These are phyloP conservation scores for Carex parvula DNA, from an alignment of 176 grass and related monocot genomes.

Conservation along the genomic window DNA sequence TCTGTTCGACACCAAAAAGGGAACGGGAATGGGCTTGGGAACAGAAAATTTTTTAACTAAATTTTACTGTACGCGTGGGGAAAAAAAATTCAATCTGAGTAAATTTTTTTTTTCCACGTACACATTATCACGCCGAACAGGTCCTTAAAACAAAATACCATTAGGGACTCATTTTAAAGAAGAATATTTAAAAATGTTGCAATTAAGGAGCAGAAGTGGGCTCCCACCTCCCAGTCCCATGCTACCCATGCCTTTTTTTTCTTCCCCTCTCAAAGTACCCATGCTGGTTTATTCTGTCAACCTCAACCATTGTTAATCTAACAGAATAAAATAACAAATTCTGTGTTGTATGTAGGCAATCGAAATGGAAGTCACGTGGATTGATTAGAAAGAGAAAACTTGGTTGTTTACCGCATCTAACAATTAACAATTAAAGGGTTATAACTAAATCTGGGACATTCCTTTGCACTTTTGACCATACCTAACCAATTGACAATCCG, in stretches of 20 bases:
- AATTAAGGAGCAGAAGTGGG: neutral
- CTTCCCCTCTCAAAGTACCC: neutral
- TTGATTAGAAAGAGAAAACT: neutral
- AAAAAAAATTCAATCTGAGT: too few relatives aligned
- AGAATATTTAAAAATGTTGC: neutral
- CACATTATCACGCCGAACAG: too few relatives aligned
- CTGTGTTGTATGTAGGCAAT: too few relatives aligned
- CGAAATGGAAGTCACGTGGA: neutral
- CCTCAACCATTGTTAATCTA: neutral
- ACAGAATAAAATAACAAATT: too few relatives aligned
- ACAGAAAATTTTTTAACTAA: too few relatives aligned
- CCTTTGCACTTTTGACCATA: neutral
- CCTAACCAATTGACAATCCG: neutral
- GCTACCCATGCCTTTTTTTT: neutral
- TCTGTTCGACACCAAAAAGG: too few relatives aligned
- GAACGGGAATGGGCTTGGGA: too few relatives aligned
- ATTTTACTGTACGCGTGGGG: too few relatives aligned
- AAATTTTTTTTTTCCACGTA: too few relatives aligned
- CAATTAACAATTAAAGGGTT: neutral
- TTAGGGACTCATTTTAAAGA: neutral
- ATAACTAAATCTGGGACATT: slow-evolving; percentile 10
- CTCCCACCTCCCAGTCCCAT: neutral
- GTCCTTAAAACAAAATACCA: too few relatives aligned
- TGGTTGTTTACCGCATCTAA: neutral
- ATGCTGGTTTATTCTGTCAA: slow-evolving; percentile 1